Conservation (phyloP, 148 eudicot genomes). For the Linanthus parryae region DNA sequence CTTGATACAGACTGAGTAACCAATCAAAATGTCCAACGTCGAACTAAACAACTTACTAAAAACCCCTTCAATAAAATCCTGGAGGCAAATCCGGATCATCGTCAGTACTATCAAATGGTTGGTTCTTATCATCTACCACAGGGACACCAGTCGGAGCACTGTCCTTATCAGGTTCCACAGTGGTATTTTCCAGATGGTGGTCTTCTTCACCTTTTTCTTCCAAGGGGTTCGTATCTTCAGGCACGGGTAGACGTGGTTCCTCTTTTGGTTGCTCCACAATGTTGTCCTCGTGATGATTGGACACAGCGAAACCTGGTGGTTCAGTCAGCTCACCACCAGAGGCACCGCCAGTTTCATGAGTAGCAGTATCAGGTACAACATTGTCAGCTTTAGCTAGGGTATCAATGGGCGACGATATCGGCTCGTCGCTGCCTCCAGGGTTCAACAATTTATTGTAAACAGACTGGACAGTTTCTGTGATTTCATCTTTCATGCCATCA, state of each 20-base stretch:
- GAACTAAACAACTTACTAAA: no score
- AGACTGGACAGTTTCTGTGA: constrained; percentile 62
- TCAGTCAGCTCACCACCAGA: constrained; percentile 34
- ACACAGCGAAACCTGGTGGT: constrained; percentile 42
- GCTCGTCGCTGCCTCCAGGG: constrained; percentile 29
- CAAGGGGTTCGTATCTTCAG: constrained; percentile 13
- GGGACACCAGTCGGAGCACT: constrained; percentile 42
- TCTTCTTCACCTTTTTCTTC: constrained; percentile 20
- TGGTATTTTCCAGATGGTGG: constrained; percentile 9
- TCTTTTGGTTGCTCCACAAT: constrained; percentile 17
- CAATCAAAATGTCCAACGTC: no score
- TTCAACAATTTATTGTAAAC: constrained; percentile 51
- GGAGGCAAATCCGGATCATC: constrained; percentile 90
- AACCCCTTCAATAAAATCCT: constrained; percentile 58
- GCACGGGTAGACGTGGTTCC: constrained; percentile 12
- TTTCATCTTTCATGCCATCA: constrained; percentile 66
- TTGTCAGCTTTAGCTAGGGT: constrained; percentile 16
- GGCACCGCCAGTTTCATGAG: constrained; percentile 19
- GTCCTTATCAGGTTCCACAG: constrained; percentile 15
- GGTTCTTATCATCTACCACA: constrained; percentile 19
- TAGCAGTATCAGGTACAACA: constrained; percentile 13
- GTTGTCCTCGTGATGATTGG: constrained; percentile 16
- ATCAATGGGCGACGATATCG: constrained; percentile 21
- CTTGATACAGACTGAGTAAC: no score
- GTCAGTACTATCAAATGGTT: constrained; percentile 29